Evolutionary conservation across 1,284 basidiomycete genomes (phyloP).

Genomic region (Hypsizygus ulmarius): DNA sequence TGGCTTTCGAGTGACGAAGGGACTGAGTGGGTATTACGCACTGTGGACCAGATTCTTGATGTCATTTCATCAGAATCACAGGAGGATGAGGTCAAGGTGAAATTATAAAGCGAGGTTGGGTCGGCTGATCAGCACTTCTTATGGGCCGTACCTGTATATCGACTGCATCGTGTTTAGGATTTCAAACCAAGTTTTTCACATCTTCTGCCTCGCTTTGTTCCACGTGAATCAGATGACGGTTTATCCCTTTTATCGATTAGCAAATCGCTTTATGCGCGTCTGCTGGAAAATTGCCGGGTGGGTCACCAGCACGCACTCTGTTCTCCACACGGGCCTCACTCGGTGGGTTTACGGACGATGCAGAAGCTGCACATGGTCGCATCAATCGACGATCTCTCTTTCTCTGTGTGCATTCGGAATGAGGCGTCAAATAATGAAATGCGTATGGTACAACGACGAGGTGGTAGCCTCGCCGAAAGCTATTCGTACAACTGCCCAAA

Average conservation of each 20-base stretch:
- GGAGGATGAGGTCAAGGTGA: constrained; percentile 45
- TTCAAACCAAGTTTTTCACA: constrained; percentile 25
- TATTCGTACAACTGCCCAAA: constrained; percentile 8
- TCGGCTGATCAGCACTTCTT: constrained; percentile 34
- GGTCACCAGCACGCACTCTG: constrained; percentile 1
- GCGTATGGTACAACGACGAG: constrained; percentile 15
- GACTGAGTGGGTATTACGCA: constrained; percentile 87
- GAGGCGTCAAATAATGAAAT: constrained; percentile 11
- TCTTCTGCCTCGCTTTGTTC: constrained; percentile 23
- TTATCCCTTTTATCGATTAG: constrained; percentile 29
- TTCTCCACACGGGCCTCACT: constrained; percentile 3
- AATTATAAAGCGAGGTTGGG: constrained; percentile 50
- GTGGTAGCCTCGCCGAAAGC: background rate
- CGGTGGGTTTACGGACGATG: background rate
- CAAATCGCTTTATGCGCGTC: background rate
- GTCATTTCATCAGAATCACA: constrained; percentile 53
- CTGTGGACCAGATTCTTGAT: constrained; percentile 80
- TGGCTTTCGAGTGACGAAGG: constrained; percentile 92
- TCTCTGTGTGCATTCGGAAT: constrained; percentile 1
- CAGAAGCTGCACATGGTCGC: background rate
- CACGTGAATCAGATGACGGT: constrained; percentile 29
- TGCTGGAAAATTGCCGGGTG: constrained; percentile 5
- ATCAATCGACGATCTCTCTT: background rate
- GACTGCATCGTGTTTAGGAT: constrained; percentile 37
- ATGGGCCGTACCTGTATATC: constrained; percentile 28